phyloP scores from a whole-genome alignment of 2,329 filamentous ascomycete genomes.

The Pseudogymnoascus sp. region DNA sequence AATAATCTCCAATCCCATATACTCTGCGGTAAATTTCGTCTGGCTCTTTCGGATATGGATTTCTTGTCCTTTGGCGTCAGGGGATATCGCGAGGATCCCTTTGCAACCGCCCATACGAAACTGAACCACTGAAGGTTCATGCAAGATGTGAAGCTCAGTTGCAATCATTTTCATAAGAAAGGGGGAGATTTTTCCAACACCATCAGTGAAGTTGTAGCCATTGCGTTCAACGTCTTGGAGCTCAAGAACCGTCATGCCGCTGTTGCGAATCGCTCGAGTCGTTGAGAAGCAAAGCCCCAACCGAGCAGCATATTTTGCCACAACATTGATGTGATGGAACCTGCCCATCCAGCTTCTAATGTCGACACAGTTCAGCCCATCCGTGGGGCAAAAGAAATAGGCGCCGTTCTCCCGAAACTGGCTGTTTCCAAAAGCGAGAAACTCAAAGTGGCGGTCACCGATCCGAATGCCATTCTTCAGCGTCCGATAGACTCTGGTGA shows the following conservation, averaged over 20 bases:
- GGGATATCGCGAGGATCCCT: constrained; percentile 73
- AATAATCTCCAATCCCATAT: constrained; percentile 77
- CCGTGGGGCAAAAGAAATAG: constrained; percentile 79
- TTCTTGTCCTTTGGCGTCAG: constrained; percentile 57
- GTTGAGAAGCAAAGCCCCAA: constrained; percentile 95
- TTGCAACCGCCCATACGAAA: constrained; percentile 92
- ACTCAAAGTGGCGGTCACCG: constrained; percentile 75
- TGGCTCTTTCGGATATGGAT: constrained; percentile 80
- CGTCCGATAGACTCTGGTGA: constrained; percentile 63
- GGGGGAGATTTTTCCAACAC: constrained; percentile 83
- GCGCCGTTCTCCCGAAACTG: constrained; percentile 88
- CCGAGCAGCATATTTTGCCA: constrained; percentile 86
- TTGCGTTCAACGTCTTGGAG: constrained; percentile 66
- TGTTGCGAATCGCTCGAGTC: constrained; percentile 64
- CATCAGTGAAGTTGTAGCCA: constrained; percentile 75
- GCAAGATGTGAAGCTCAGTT: constrained; percentile 57
- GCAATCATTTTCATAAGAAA: constrained; percentile 69
- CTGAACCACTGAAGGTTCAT: constrained; percentile 74
- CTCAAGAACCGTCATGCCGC: constrained; percentile 47
- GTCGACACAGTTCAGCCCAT: constrained; percentile 59
- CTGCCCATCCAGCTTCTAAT: constrained; percentile 85
- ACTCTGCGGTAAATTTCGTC: constrained; percentile 70
- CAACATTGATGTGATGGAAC: constrained; percentile 70
- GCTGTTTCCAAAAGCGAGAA: constrained; percentile 90
- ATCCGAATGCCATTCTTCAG: constrained; percentile 74